Evolutionary conservation across 257 asterid genomes (phyloP), one percentile per base, ranked within the genome.

Genomic region (Paraleonurus japonicus): DNA sequence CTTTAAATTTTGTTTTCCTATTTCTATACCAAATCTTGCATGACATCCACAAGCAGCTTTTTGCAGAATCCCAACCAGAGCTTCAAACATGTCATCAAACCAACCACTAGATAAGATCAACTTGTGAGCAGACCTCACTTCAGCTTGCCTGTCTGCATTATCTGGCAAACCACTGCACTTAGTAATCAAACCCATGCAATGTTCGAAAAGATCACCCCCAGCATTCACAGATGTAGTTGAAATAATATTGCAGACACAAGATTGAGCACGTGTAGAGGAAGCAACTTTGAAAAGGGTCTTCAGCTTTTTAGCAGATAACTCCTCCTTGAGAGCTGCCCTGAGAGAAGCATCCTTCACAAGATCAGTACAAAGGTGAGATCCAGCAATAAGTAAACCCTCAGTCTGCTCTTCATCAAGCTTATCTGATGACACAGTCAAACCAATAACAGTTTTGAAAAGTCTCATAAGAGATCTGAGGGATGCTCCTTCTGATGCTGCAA

Each of bases 11-110:
- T 55, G 65, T 60, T 81, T 79, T 71, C 84, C 81, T 69, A 53
- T 53, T 59, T 74, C 86, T 32, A 58, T 57, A 48, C 80, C 88
- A 77, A 82, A 83, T 39, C 77, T 79, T 53, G 9, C 71, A 63
- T 84, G 87, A 67, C 92, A 89, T 64, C 84, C 78, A 20, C 13
- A 30, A 15, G 89, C 96, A 76, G 92, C 85, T 83, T 80, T 88
- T 73, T 88, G 87, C 75, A 95, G 84, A 82, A 79, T 35, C 75
- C 69, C 83, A 63, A 81, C 78, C 76, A 95, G 71, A 79, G 76
- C 79, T 81, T 80, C 92, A 77, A 95, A 77, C 99, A 92, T 89
- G 60, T 81, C 81, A 22, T 88, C 88, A 78, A 95, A 87, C 95
- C 96, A 88, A 74, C 82, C 88, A 84, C 93, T 84, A 16, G 82